Conservation (phyloP, 768 basidiomycete genomes). For the Lentinus brumalis region DNA sequence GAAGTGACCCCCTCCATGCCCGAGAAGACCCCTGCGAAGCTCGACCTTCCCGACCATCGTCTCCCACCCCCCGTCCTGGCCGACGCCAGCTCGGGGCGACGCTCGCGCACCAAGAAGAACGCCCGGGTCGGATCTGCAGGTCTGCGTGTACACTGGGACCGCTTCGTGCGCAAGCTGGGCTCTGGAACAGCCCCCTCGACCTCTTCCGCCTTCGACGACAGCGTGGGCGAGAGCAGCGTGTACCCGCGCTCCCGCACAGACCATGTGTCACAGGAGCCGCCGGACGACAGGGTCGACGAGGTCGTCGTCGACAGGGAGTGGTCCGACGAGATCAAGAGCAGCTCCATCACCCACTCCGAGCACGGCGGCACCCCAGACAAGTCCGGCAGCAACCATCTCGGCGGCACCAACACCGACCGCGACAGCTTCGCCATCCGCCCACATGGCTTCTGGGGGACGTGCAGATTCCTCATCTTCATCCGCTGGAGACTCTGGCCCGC, state of each 20-base stretch:
- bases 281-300: constrained; percentile 58
- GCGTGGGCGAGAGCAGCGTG: constrained; percentile 41
- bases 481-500: constrained; percentile 62
- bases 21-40: constrained; percentile 9
- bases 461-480: constrained; percentile 42
- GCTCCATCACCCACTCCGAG: constrained; percentile 52
- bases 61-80: constrained; percentile 21
- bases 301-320: constrained; percentile 76
- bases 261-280: constrained; percentile 32
- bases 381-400: constrained; percentile 43
- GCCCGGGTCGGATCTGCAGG: constrained; percentile 26
- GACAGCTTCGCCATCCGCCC: constrained; percentile 37
- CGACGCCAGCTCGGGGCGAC: constrained; percentile 14
- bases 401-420: constrained; percentile 40
- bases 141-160: constrained; percentile 33
- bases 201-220: constrained; percentile 54
- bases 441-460: constrained; percentile 39
- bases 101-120: constrained; percentile 26
- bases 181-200: constrained; percentile 45
- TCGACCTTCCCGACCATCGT: constrained; percentile 4
- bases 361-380: constrained; percentile 50
- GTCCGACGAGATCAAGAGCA: constrained; percentile 60
- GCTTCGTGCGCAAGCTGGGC: constrained; percentile 34
- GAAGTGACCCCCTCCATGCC: constrained; percentile 12
- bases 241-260: constrained; percentile 31